phyloP scores from a whole-genome alignment of 2,329 filamentous ascomycete genomes.

The Onygenales sp. region DNA sequence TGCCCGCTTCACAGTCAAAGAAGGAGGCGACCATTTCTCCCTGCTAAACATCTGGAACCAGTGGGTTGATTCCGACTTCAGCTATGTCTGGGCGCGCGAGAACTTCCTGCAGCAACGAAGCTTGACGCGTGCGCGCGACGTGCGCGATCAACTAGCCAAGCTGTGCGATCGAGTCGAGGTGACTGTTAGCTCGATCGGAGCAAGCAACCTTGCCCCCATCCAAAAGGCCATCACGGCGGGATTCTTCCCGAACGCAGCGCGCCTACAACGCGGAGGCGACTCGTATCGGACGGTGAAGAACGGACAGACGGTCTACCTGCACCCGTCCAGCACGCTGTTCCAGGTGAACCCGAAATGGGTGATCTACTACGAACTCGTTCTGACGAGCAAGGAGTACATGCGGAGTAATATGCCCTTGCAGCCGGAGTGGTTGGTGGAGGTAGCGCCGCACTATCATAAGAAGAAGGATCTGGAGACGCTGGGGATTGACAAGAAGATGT shows the following conservation, averaged over 20 bases:
- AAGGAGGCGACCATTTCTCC: constrained; percentile 82
- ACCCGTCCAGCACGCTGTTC: constrained; percentile 76
- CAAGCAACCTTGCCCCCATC: constrained; percentile 65
- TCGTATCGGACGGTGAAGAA: constrained; percentile 89
- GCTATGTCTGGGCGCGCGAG: constrained; percentile 76
- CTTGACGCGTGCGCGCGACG: constrained; percentile 80
- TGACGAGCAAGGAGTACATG: constrained; percentile 96
- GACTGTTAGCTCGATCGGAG: constrained; percentile 55
- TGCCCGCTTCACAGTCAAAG: constrained; percentile 77
- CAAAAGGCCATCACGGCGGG: constrained; percentile 82
- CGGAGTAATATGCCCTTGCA: constrained; percentile 77
- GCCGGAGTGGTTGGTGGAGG: constrained; percentile 73
- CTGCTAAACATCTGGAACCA: constrained; percentile 91
- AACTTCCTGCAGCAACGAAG: constrained; percentile 90
- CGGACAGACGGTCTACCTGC: constrained; percentile 79
- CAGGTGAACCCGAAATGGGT: constrained; percentile 75
- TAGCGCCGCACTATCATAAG: constrained; percentile 92
- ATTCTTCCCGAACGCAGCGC: constrained; percentile 88
- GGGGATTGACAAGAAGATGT: constrained; percentile 65
- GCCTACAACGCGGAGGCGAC: constrained; percentile 73
- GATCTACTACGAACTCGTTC: constrained; percentile 75
- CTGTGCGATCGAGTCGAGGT: constrained; percentile 92
- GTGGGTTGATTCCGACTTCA: constrained; percentile 89
- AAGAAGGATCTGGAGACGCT: constrained; percentile 77
- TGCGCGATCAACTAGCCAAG: constrained; percentile 83